These are phyloP conservation scores for Jamesozyma jinghongensis DNA, from an alignment of 805 yeast genomes.

Conservation along the genomic window DNA sequence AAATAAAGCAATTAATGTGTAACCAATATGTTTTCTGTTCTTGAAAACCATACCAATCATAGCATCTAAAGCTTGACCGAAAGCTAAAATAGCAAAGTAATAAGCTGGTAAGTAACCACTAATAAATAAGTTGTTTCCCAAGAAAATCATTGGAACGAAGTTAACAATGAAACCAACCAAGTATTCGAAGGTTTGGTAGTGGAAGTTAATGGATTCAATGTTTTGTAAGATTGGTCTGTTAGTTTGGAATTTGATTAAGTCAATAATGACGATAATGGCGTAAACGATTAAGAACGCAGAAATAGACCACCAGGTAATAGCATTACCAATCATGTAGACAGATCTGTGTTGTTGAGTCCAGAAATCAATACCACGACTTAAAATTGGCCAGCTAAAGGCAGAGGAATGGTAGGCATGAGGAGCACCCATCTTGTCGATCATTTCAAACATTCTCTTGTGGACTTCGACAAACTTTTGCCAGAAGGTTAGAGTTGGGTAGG, in stretches of 20 bases:
- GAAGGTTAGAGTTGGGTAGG: conserved; percentile 47
- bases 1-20: conserved; percentile 39
- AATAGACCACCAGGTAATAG: conserved; percentile 67
- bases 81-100: conserved; percentile 72
- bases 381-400: conserved; percentile 68
- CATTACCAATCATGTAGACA: conserved; percentile 68
- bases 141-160: conserved; percentile 64
- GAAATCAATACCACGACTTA: conserved; percentile 71
- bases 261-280: conserved; percentile 35
- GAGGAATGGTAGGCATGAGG: conserved; percentile 62
- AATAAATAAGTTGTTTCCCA: conserved; percentile 86
- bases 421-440: conserved; percentile 56
- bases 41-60: conserved; percentile 35
- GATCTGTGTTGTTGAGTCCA: conserved; percentile 49
- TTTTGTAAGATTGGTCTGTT: conserved; percentile 42
- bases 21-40: conserved; percentile 37
- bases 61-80: conserved; percentile 57
- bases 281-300: conserved; percentile 44
- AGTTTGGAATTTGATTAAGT: conserved; percentile 54
- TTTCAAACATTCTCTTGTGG: conserved; percentile 66
- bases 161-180: conserved; percentile 67
- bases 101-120: conserved; percentile 91
- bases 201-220: conserved; percentile 52
- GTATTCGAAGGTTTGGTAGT: conserved; percentile 51
- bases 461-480: conserved; percentile 53